These are phyloP conservation scores for Exserohilum turcica DNA, from an alignment of 2,329 filamentous ascomycete species.

Conservation along the genomic window DNA sequence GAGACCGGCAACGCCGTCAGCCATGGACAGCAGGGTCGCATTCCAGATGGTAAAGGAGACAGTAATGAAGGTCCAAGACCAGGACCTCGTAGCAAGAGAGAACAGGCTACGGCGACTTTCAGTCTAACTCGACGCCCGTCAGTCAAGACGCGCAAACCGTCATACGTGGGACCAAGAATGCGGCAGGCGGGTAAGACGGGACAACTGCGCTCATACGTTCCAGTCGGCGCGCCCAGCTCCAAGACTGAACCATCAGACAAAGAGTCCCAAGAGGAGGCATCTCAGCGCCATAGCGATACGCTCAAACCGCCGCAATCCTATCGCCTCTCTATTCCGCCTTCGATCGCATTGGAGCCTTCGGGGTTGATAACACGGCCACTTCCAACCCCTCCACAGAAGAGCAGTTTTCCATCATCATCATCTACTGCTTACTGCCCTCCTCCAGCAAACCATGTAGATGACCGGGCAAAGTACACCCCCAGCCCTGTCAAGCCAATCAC, in stretches of 20 bases:
- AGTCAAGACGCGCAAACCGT: not conserved
- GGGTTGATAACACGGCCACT: constrained; percentile 14
- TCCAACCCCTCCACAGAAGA: constrained; percentile 27
- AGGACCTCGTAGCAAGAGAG: not conserved
- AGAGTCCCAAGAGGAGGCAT: not conserved
- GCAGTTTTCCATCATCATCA: constrained; percentile 8
- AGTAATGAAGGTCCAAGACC: not conserved
- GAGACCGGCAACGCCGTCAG: not conserved
- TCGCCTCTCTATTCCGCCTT: constrained; percentile 34
- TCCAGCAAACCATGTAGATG: constrained; percentile 31
- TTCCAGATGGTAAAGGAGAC: not conserved
- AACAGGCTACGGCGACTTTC: not conserved
- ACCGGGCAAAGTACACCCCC: constrained; percentile 35
- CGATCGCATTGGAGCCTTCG: constrained; percentile 25
- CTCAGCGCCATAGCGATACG: constrained; percentile 9
- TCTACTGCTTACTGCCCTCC: constrained; percentile 30
- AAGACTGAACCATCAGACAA: not conserved
- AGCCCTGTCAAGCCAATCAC: constrained; percentile 34
- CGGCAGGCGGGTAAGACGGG: not conserved
- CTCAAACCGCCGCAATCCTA: constrained; percentile 14
- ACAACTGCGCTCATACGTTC: constrained; percentile 16
- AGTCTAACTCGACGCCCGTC: not conserved
- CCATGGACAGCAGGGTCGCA: not conserved
- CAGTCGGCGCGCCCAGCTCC: constrained; percentile 15
- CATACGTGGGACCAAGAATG: not conserved